A percentile compares a stretch with the other conserved stretches of the same genome.
These are phyloP conservation scores for Tetramitus jugosus DNA, from an alignment of 208 protist species.

Conservation along the genomic window DNA sequence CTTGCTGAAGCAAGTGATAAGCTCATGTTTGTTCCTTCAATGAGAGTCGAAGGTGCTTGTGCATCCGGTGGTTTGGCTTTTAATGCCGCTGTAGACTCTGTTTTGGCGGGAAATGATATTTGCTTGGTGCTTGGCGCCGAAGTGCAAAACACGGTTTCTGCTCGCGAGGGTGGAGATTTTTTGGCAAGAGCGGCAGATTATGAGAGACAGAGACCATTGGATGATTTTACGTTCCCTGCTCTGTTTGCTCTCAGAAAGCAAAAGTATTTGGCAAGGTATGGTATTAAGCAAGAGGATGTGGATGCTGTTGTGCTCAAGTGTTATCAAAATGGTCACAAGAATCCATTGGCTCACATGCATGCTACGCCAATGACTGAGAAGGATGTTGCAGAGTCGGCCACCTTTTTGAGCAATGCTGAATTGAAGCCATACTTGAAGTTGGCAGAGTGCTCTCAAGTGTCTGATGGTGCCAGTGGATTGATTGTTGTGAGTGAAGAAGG, in stretches of 20 bases:
- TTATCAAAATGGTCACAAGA: slow-evolving; percentile 69
- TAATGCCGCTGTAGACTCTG: slow-evolving; percentile 20
- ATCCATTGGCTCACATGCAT: slow-evolving; percentile 77
- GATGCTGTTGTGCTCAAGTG: slow-evolving; percentile 71
- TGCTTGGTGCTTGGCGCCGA: slow-evolving; percentile 66
- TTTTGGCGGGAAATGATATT: slow-evolving; percentile 55
- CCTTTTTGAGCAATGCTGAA: slow-evolving; percentile 66
- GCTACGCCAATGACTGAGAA: slow-evolving; percentile 56
- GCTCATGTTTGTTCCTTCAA: slow-evolving; percentile 57
- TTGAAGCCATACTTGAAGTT: slow-evolving; percentile 67
- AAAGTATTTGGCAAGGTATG: slow-evolving; percentile 39
- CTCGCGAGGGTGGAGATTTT: slow-evolving; percentile 67
- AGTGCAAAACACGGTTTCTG: slow-evolving; percentile 67
- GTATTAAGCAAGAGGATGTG: slow-evolving; percentile 51
- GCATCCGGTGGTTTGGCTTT: slow-evolving; percentile 70
- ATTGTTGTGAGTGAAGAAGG: slow-evolving; percentile 65
- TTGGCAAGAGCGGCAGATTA: slow-evolving; percentile 76
- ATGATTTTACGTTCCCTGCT: slow-evolving; percentile 83
- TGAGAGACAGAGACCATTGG: slow-evolving; percentile 60
- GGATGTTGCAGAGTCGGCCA: slow-evolving; percentile 47
- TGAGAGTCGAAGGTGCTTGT: slow-evolving; percentile 75
- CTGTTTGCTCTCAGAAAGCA: slow-evolving; percentile 73
- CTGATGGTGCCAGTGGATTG: slow-evolving; percentile 67
- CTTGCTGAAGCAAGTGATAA: slow-evolving; percentile 50
- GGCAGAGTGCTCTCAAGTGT: slow-evolving; percentile 75